Evolutionary conservation across 2,329 filamentous ascomycete species (phyloP).

Genomic region (Blastomyces percursus): DNA sequence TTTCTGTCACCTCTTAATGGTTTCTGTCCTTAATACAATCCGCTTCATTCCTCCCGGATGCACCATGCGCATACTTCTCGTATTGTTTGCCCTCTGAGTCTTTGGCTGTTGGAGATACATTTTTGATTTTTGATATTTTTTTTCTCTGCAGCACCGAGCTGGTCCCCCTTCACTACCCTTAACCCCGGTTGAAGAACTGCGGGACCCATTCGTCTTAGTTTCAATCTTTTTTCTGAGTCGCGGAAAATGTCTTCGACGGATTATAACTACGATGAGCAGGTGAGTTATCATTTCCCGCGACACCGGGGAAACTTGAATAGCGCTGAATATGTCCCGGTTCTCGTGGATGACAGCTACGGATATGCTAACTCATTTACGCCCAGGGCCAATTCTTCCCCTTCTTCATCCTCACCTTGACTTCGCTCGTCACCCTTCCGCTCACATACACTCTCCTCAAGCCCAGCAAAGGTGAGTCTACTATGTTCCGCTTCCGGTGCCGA

Average conservation of each 20-base stretch:
- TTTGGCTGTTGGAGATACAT: neutral
- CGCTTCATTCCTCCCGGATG: neutral
- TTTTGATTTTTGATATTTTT: neutral
- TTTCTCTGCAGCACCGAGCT: neutral
- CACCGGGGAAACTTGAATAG: neutral
- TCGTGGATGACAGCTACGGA: neutral
- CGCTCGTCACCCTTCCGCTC: slow-evolving; percentile 77
- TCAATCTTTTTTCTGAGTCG: neutral
- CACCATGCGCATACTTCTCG: neutral
- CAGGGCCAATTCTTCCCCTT: slow-evolving; percentile 97
- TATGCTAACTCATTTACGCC: slow-evolving; percentile 8
- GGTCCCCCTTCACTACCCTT: neutral
- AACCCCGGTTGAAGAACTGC: neutral
- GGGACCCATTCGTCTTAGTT: neutral
- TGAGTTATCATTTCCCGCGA: slow-evolving; percentile 24
- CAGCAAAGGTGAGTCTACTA: slow-evolving; percentile 46
- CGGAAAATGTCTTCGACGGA: slow-evolving; percentile 65
- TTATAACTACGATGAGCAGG: slow-evolving; percentile 96
- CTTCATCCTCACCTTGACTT: slow-evolving; percentile 86
- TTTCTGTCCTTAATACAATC: neutral
- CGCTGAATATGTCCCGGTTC: neutral
- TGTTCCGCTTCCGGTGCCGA: neutral
- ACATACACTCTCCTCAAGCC: slow-evolving; percentile 80
- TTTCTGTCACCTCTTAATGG: neutral
- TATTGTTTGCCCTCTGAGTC: neutral